Conservation (phyloP, 2,329 filamentous ascomycete genomes). For the Blumeriella jaapii region DNA sequence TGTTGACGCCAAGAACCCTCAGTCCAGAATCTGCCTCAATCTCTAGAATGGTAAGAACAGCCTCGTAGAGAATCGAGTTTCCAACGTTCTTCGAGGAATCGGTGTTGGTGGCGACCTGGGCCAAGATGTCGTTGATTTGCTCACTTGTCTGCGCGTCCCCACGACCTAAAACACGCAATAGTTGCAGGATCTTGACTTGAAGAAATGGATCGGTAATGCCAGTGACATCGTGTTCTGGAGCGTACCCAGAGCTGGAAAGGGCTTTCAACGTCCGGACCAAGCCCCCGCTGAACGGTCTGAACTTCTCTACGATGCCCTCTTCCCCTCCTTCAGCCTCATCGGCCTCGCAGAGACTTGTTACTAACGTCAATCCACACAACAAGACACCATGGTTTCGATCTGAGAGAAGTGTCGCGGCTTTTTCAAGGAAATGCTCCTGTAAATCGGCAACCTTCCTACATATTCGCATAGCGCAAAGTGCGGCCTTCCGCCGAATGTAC, state of each 20-base stretch:
- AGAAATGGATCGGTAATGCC: constrained; percentile 97
- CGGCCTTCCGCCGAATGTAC: constrained; percentile 95
- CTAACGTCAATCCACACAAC: constrained; percentile 81
- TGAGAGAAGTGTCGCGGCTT: constrained; percentile 74
- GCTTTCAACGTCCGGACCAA: constrained; percentile 87
- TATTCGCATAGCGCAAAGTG: constrained; percentile 97
- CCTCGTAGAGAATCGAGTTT: constrained; percentile 95
- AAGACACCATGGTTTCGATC: constrained; percentile 95
- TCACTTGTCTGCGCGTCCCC: constrained; percentile 84
- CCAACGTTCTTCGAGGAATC: constrained; percentile 97
- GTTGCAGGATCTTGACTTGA: constrained; percentile 86
- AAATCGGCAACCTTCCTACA: constrained; percentile 95
- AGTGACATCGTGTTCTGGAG: constrained; percentile 94
- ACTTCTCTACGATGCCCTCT: constrained; percentile 80
- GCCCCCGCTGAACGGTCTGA: constrained; percentile 72
- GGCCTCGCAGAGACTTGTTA: constrained; percentile 85
- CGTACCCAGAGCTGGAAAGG: constrained; percentile 88
- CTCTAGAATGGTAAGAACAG: constrained; percentile 91
- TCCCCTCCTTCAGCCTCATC: constrained; percentile 90
- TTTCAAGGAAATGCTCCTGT: constrained; percentile 94
- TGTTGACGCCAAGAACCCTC: constrained; percentile 91
- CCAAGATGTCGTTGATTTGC: constrained; percentile 96
- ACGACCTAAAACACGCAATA: constrained; percentile 75
- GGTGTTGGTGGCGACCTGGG: constrained; percentile 95
- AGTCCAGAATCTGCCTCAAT: constrained; percentile 96